Base-by-base conservation (phyloP, 257 asterid species). In the Voacanga thouarsii region DNA sequence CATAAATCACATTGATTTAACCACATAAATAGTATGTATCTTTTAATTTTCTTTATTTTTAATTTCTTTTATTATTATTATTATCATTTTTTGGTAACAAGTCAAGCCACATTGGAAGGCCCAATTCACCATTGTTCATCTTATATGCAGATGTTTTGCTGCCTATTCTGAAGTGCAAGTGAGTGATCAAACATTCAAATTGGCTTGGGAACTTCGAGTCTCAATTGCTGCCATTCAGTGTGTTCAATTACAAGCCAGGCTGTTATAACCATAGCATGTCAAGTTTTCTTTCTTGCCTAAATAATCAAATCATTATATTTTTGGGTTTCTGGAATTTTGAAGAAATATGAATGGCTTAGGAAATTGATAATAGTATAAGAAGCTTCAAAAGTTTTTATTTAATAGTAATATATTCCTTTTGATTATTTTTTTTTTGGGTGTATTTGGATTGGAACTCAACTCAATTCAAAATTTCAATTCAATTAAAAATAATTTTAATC, bases 141-240 rank as follows among this genome's bases (percentile, higher is more conserved):
- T 23, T 56, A 1, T 68, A 12, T 88, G 90, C 92, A 90, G 96
- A 86, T 63, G 75, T 85, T 79, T 72, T 92, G 96, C 81, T 83
- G 92, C 86, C 83, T 90, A 74, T 90, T 88, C 82, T 91, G 89
- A 87, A 74, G 84, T 84, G 78, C 72, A 5, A n/a, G 15, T 11
- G 43, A 23, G 18, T 60, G 56, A 57, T 49, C 43, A 33, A 33
- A 33, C 2, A 33, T 33, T 33, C 37, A 33, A 45, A 16, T 37
- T 16, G 72, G 72, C 53, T 57, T 6, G n/a, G 59, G 11, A 67
- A 55, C 19, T 15, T 7, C 21, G 56, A 30, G 50, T 2, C 11
- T 45, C 11, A 76, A 33, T 75, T 43, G 59, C 57, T 41, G 70
- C 70, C 26, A 14, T 74, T 57, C 56, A 12, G 59, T 24, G 75